Conservation (phyloP, 2,329 filamentous ascomycete species). For the Hypoxylon sp. region DNA sequence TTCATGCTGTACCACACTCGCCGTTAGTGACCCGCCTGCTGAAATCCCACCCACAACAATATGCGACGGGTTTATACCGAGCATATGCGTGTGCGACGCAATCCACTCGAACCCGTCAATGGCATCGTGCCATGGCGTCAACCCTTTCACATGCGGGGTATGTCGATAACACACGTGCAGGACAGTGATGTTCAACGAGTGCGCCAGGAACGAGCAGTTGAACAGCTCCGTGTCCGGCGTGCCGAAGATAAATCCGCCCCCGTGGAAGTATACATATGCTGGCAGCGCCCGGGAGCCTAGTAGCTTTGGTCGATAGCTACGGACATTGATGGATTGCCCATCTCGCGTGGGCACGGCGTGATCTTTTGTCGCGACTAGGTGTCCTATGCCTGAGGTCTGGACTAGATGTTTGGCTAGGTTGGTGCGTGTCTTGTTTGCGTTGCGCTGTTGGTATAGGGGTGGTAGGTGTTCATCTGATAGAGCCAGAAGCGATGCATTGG, state of each 20-base stretch:
- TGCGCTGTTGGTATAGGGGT: slow-evolving; percentile 41
- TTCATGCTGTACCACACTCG: slow-evolving; percentile 48
- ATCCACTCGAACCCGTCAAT: slow-evolving; percentile 62
- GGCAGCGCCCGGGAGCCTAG: slow-evolving; percentile 49
- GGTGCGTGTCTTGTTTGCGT: slow-evolving; percentile 46
- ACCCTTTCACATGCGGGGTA: slow-evolving; percentile 58
- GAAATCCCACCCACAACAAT: slow-evolving; percentile 57
- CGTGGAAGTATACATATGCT: slow-evolving; percentile 58
- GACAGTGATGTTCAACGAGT: slow-evolving; percentile 51
- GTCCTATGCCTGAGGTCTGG: slow-evolving; percentile 35
- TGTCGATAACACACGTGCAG: slow-evolving; percentile 63
- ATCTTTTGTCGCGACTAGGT: slow-evolving; percentile 39
- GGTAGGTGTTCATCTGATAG: slow-evolving; percentile 38
- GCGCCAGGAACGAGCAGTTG: slow-evolving; percentile 54
- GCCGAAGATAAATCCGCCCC: slow-evolving; percentile 63
- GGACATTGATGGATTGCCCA: slow-evolving; percentile 52
- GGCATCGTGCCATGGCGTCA: slow-evolving; percentile 58
- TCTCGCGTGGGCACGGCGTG: slow-evolving; percentile 54
- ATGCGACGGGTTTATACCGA: slow-evolving; percentile 50
- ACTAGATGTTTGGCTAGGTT: slow-evolving; percentile 34
- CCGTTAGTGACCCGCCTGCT: slow-evolving; percentile 53
- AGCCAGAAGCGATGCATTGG: slow-evolving; percentile 30
- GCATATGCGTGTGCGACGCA: slow-evolving; percentile 48
- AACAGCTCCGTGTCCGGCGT: slow-evolving; percentile 59
- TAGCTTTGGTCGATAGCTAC: slow-evolving; percentile 55